A percentile compares a stretch with the other conserved stretches of the same genome.
Evolutionary conservation across 768 basidiomycete genomes (phyloP).

Genomic region (Royoungia palumana): DNA sequence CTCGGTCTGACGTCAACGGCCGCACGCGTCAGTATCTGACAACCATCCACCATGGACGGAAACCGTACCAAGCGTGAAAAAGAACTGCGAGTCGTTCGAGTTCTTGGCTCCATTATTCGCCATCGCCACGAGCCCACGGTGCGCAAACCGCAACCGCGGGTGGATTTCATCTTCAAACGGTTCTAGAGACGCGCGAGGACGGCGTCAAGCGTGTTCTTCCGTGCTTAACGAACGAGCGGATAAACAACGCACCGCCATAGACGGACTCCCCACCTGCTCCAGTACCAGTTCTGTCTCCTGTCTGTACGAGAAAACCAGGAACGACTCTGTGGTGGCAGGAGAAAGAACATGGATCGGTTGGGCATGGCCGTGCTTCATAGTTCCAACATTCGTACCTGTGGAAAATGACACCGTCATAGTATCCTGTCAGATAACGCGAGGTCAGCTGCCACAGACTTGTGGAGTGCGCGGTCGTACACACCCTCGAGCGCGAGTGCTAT

Average conservation of each 20-base stretch:
- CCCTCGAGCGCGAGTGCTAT: conserved; percentile 87
- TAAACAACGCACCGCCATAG: conserved; percentile 67
- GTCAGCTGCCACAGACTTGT: conserved; percentile 2
- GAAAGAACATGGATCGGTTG: not conserved
- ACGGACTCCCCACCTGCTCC: conserved; percentile 93
- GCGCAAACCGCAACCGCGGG: conserved; percentile 81
- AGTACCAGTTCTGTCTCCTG: conserved; percentile 89
- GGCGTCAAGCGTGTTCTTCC: not conserved
- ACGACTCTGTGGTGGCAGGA: conserved; percentile 53
- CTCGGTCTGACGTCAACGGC: conserved; percentile 54
- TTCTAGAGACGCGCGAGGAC: conserved; percentile 42
- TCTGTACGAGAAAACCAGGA: conserved; percentile 90
- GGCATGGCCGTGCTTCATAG: not conserved
- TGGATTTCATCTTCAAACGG: conserved; percentile 95
- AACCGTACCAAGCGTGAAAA: conserved; percentile 80
- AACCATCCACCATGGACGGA: not conserved
- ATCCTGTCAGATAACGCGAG: conserved; percentile 50
- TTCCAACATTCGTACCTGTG: conserved; percentile 58
- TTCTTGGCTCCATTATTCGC: conserved; percentile 86
- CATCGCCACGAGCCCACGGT: conserved; percentile 92
- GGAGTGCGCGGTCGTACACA: conserved; percentile 36
- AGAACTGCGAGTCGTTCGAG: conserved; percentile 92
- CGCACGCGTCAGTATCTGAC: not conserved
- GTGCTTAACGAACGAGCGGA: not conserved
- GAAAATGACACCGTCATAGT: conserved; percentile 94